Percentiles rank a stretch among this genome's conserved stretches.
Evolutionary conservation across 2,329 filamentous ascomycete species (phyloP).

Genomic region (Ustulina deusta): DNA sequence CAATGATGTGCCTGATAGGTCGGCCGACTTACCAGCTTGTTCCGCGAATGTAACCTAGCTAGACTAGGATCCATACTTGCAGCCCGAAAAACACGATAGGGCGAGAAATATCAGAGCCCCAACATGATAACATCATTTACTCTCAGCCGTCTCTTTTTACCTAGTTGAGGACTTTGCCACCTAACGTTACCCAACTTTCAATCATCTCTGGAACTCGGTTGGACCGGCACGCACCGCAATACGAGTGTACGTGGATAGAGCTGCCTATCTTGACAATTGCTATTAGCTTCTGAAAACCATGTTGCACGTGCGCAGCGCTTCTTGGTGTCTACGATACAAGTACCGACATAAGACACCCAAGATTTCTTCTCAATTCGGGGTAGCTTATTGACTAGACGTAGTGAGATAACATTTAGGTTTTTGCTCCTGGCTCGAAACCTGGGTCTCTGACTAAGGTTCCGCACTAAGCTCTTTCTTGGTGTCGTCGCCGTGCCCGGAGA

Average conservation of each 20-base stretch:
- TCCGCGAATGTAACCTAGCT: constrained; percentile 19
- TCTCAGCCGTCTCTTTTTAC: constrained; percentile 2
- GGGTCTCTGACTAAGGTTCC: neutral
- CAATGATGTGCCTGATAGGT: constrained; percentile 14
- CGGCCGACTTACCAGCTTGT: constrained; percentile 13
- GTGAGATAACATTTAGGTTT: neutral
- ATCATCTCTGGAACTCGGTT: constrained; percentile 16
- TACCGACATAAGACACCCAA: constrained; percentile 8
- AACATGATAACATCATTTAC: constrained; percentile 7
- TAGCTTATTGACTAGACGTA: neutral
- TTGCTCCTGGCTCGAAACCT: constrained; percentile 7
- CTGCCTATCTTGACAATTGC: neutral
- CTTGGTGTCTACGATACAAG: constrained; percentile 22
- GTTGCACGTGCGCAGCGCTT: constrained; percentile 28
- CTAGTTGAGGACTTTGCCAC: constrained; percentile 16
- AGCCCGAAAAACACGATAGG: neutral
- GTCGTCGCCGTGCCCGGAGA: neutral
- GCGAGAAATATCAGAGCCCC: constrained; percentile 14
- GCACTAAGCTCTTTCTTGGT: constrained; percentile 14
- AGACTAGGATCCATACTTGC: constrained; percentile 7
- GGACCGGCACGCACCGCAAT: constrained; percentile 16
- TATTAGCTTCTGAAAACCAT: constrained; percentile 14
- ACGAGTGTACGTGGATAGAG: constrained; percentile 20
- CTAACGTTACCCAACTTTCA: constrained; percentile 4
- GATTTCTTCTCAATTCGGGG: constrained; percentile 19